These are phyloP conservation scores for Elymus sibiricus DNA, from an alignment of 176 grass and related monocot species.

Conservation along the genomic window DNA sequence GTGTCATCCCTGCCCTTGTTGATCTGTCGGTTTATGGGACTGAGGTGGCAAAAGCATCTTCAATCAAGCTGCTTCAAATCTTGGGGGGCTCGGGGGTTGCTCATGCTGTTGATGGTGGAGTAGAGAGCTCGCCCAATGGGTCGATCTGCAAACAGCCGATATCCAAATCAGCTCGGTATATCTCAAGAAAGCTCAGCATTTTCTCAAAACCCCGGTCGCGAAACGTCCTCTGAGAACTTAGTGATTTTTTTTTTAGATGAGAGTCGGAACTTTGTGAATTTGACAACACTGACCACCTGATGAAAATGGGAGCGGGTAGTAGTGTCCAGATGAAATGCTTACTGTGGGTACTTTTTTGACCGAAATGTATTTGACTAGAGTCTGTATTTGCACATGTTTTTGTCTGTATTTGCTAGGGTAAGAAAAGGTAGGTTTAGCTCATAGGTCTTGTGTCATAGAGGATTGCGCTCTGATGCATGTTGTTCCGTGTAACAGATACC, in stretches of 20 bases:
- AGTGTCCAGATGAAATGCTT: slow-evolving; percentile 40
- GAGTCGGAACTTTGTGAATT: slow-evolving; percentile 31
- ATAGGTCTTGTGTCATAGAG: neutral
- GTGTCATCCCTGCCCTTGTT: slow-evolving; percentile 77
- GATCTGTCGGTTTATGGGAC: slow-evolving; percentile 84
- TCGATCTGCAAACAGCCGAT: slow-evolving; percentile 19
- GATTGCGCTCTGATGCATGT: neutral
- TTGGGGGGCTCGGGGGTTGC: slow-evolving; percentile 25
- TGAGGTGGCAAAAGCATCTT: slow-evolving; percentile 37
- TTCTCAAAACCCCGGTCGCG: slow-evolving; percentile 51
- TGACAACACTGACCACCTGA: slow-evolving; percentile 25
- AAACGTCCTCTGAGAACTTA: slow-evolving; percentile 20
- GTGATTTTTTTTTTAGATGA: slow-evolving; percentile 16
- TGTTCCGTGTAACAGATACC: neutral
- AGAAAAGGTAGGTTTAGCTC: neutral
- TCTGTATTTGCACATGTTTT: neutral
- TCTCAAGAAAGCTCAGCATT: slow-evolving; percentile 54
- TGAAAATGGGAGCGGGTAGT: slow-evolving; percentile 11
- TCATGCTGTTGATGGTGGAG: neutral
- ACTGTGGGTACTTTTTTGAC: slow-evolving; percentile 41
- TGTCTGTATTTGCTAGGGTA: neutral
- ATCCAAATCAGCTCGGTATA: slow-evolving; percentile 52
- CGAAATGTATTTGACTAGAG: slow-evolving; percentile 53
- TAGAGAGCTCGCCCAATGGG: slow-evolving; percentile 12
- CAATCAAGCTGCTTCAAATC: slow-evolving; percentile 57